Base-by-base conservation (phyloP, 495 filamentous ascomycete species). In the Platismatia glauca region DNA sequence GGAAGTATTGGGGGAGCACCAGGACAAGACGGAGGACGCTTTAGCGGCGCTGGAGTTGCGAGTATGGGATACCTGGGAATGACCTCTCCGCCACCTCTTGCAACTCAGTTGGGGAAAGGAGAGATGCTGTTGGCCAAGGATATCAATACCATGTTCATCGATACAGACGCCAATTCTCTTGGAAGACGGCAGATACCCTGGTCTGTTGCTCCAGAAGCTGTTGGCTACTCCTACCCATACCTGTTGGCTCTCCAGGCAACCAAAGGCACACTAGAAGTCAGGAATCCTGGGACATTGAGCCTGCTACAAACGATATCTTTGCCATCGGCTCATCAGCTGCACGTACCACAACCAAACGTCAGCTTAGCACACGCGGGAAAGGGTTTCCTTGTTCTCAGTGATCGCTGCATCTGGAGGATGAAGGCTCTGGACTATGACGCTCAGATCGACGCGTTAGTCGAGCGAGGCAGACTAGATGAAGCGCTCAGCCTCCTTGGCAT, bases 171-270 rank as follows among this genome's bases (percentile, higher is more conserved):
- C 1, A 91, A 89, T 62, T 80, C 91, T 1, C 70, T 95, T 4
- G 88, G 93, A 24, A 88, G 90, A 69, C 81, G 89, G 48, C 93
- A 97, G 74, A 84, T 97, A 34, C 91, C 90, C 13, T 99, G 94
- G 94, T 82, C 86, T 35, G 79, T 84, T 58, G 91, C 91, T 1
- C 95, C 94, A 3, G 91, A 95, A 64, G 83, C 86, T 53, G 84
- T 99, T 58, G 95, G 92, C 46, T 97, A 96, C 70, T 95, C 90
- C 48, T 97, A 99, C 69, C 94, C 94, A 1, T 99, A 97, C 69
- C 79, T 99, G 46, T 76, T 99, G 43, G 89, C 91, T 4, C 78
- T 99, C 6, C 93, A 95, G 69, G 82, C 90, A 4, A 81, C 88
- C 4, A 95, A 94, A 73, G 95, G 95, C 3, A 83, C 85, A 12